phyloP scores from a whole-genome alignment of 2,329 filamentous ascomycete species.

The Shiraia bambusicola region DNA sequence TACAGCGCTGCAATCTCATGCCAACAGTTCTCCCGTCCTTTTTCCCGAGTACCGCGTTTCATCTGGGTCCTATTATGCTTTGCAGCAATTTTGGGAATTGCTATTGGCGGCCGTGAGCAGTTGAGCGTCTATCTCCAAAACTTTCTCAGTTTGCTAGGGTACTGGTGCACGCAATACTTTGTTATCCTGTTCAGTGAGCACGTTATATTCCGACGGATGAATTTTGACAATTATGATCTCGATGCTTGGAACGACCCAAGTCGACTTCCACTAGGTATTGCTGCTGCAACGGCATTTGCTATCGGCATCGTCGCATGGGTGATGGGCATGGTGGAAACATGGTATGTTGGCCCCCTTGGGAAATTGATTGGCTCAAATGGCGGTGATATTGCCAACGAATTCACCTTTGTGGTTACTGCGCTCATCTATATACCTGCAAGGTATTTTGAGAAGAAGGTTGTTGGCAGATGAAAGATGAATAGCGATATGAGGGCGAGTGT shows the following conservation, averaged over 20 bases:
- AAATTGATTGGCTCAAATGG: slow-evolving; percentile 28
- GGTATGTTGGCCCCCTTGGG: slow-evolving; percentile 51
- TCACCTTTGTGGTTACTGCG: slow-evolving; percentile 28
- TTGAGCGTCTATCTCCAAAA: slow-evolving; percentile 48
- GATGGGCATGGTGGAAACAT: slow-evolving; percentile 62
- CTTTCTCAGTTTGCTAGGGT: slow-evolving; percentile 50
- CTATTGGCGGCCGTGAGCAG: slow-evolving; percentile 47
- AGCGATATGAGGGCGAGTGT: too few relatives aligned
- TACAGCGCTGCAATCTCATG: slow-evolving; percentile 53
- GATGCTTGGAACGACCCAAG: slow-evolving; percentile 50
- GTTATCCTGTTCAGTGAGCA: slow-evolving; percentile 51
- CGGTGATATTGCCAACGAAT: slow-evolving; percentile 33
- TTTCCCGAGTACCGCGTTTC: slow-evolving; percentile 55
- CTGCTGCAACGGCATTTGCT: slow-evolving; percentile 43
- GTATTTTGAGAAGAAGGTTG: slow-evolving; percentile 28
- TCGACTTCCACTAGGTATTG: slow-evolving; percentile 47
- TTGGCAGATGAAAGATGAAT: slow-evolving; percentile 16
- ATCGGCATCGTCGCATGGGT: slow-evolving; percentile 50
- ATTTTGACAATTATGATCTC: slow-evolving; percentile 48
- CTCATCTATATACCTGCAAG: slow-evolving; percentile 33
- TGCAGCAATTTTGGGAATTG: slow-evolving; percentile 47
- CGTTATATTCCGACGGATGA: slow-evolving; percentile 54
- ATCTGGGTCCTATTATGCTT: slow-evolving; percentile 51
- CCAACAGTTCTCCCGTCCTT: slow-evolving; percentile 51
- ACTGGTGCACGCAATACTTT: slow-evolving; percentile 51